Evolutionary conservation across 2,329 filamentous ascomycete genomes (phyloP).

Genomic region (Drechslera avenae): DNA sequence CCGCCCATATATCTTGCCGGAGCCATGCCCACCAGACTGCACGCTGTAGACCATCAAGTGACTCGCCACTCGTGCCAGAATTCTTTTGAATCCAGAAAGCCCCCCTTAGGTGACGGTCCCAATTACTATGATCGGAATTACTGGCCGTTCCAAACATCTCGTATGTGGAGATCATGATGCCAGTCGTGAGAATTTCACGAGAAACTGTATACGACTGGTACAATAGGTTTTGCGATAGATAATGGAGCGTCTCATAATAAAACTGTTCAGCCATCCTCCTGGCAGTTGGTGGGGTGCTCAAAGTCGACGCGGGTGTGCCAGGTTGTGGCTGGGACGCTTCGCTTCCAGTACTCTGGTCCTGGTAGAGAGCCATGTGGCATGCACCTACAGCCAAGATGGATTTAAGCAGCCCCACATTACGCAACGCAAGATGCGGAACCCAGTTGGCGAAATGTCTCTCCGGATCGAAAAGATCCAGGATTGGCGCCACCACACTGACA

Average conservation of each 20-base stretch:
- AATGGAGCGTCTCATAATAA: conserved; percentile 67
- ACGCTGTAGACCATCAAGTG: conserved; percentile 58
- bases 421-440: conserved; percentile 49
- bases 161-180: conserved; percentile 65
- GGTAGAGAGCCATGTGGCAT: conserved; percentile 54
- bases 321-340: conserved; percentile 35
- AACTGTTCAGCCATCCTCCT: conserved; percentile 55
- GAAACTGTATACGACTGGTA: conserved; percentile 63
- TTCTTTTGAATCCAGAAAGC: conserved; percentile 69
- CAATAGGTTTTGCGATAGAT: conserved; percentile 63
- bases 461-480: conserved; percentile 54
- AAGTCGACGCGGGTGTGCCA: conserved; percentile 20
- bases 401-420: conserved; percentile 63
- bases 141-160: conserved; percentile 67
- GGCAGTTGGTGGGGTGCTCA: conserved; percentile 26
- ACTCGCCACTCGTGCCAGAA: conserved; percentile 64
- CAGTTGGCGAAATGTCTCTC: conserved; percentile 44
- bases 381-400: conserved; percentile 62
- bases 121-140: conserved; percentile 51
- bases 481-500: conserved; percentile 45
- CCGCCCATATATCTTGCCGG: conserved; percentile 68
- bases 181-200: conserved; percentile 63
- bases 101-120: conserved; percentile 67
- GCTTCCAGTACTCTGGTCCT: conserved; percentile 20
- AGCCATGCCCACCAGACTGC: conserved; percentile 71